Percentiles rank a stretch among this genome's conserved stretches.
Evolutionary conservation across 345 rosid species (phyloP).

Genomic region (Hibiscus trionum): DNA sequence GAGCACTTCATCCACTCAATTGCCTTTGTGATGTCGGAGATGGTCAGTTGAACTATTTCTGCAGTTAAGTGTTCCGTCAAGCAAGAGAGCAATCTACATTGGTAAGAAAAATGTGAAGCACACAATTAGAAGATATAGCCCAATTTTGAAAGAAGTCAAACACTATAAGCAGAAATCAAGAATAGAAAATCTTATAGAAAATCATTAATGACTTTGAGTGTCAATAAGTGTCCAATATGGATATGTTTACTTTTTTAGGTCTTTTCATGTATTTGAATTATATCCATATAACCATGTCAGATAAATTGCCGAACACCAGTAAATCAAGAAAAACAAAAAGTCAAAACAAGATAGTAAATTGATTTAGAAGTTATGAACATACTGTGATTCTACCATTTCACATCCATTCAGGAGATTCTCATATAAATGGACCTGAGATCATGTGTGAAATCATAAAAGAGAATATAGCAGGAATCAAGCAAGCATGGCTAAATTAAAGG

Average conservation of each 20-base stretch:
- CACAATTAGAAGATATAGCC: conserved; percentile 3
- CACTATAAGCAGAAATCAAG: background rate
- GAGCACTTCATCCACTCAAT: conserved; percentile 99
- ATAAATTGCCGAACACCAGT: background rate
- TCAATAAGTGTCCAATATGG: background rate
- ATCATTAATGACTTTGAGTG: background rate
- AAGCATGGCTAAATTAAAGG: background rate
- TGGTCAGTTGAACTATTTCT: conserved; percentile 89
- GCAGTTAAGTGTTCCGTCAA: conserved; percentile 91
- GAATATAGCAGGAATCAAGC: conserved; percentile 10
- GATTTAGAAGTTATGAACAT: conserved; percentile 27
- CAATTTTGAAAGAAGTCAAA: background rate
- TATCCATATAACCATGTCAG: background rate
- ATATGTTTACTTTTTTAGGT: background rate
- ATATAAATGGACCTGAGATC: conserved; percentile 72
- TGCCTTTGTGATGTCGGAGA: conserved; percentile 75
- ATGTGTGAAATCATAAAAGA: conserved; percentile 16
- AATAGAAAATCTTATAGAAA: background rate
- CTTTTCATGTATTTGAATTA: background rate
- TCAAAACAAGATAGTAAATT: background rate
- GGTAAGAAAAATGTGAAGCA: conserved; percentile 17
- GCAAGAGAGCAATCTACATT: conserved; percentile 76
- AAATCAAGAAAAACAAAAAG: background rate
- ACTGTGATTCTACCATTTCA: conserved; percentile 97
- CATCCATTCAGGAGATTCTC: conserved; percentile 90